phyloP scores from a whole-genome alignment of 2,329 filamentous ascomycete species.

The Fusarium proliferatum region DNA sequence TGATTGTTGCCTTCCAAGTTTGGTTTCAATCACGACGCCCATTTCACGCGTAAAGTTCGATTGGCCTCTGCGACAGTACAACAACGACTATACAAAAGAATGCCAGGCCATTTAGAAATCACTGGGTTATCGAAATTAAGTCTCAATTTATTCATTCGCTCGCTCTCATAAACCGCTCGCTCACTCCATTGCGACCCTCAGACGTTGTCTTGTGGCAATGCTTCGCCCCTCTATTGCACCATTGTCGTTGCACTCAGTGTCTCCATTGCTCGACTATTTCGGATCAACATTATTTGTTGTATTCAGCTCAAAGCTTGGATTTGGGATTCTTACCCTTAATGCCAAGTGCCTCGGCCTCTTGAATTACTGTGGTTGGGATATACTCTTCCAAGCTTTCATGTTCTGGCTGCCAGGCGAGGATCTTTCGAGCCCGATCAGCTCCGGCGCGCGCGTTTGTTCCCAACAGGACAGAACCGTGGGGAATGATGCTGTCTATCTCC shows the following conservation, averaged over 20 bases:
- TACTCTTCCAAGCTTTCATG: slow-evolving; percentile 59
- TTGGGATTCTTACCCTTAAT: background rate
- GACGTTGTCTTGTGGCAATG: too few relatives aligned
- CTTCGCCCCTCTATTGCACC: too few relatives aligned
- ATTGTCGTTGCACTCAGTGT: background rate
- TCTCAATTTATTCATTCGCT: too few relatives aligned
- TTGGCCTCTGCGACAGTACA: too few relatives aligned
- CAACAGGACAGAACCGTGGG: slow-evolving; percentile 60
- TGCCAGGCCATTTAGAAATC: too few relatives aligned
- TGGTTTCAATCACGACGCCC: too few relatives aligned
- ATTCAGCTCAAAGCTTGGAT: background rate
- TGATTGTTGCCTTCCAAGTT: too few relatives aligned
- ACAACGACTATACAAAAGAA: too few relatives aligned
- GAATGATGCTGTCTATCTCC: slow-evolving; percentile 57
- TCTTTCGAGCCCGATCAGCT: slow-evolving; percentile 60
- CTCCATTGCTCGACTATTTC: slow-evolving; percentile 6
- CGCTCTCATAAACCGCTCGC: too few relatives aligned
- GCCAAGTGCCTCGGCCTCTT: slow-evolving; percentile 32
- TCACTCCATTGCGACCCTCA: too few relatives aligned
- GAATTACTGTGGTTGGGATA: slow-evolving; percentile 39
- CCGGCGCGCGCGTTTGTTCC: slow-evolving; percentile 66
- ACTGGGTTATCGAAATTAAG: too few relatives aligned
- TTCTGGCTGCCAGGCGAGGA: slow-evolving; percentile 65
- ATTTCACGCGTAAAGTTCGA: too few relatives aligned
- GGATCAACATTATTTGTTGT: accelerated